Conservation (phyloP, 1,284 basidiomycete genomes). For the Irpex sp. region DNA sequence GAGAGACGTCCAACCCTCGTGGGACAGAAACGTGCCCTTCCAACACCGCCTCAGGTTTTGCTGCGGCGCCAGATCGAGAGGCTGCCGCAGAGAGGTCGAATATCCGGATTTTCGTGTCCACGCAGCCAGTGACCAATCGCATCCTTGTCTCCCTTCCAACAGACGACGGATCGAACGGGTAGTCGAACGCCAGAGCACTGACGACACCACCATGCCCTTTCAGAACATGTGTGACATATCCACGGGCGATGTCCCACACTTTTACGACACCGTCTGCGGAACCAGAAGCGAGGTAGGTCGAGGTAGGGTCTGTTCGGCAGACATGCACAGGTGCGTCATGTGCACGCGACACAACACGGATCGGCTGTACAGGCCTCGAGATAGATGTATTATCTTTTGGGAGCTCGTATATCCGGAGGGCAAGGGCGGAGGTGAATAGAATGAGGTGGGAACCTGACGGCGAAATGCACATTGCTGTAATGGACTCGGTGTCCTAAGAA, state of each 20-base stretch:
- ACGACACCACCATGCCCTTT: constrained; percentile 96
- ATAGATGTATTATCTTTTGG: constrained; percentile 42
- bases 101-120: constrained; percentile 86
- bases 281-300: constrained; percentile 89
- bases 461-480: constrained; percentile 63
- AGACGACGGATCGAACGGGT: constrained; percentile 53
- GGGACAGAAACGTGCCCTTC: constrained; percentile 93
- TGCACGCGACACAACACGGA: constrained; percentile 75
- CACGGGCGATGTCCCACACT: constrained; percentile 90
- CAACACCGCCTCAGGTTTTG: constrained; percentile 74
- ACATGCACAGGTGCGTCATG: constrained; percentile 95
- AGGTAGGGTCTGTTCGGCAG: constrained; percentile 81
- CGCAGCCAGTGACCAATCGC: constrained; percentile 85
- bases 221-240: constrained; percentile 93
- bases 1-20: constrained; percentile 80
- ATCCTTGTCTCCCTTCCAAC: constrained; percentile 51
- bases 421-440: constrained; percentile 66
- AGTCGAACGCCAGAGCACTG: constrained; percentile 84
- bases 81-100: constrained; percentile 76
- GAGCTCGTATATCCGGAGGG: constrained; percentile 67
- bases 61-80: constrained; percentile 49
- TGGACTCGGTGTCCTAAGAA: constrained; percentile 58
- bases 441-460: constrained; percentile 59
- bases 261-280: constrained; percentile 96
- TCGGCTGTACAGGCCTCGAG: constrained; percentile 52